A percentile compares a stretch with the other conserved stretches of the same genome.
Conservation (phyloP, 805 yeast species). For the Myxozyma nipponensis region DNA sequence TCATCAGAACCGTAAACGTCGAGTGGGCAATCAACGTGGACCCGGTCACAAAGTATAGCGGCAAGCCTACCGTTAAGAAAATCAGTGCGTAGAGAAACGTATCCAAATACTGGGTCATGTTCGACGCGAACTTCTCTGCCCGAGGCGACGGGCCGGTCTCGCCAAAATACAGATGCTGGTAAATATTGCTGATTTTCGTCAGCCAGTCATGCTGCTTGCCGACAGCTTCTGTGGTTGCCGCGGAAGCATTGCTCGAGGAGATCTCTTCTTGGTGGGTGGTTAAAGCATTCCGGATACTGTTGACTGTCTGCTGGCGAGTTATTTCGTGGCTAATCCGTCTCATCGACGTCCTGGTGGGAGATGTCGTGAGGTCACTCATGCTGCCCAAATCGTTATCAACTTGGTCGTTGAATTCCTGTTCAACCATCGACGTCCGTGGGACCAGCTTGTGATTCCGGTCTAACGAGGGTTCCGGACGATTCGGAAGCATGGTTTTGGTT, state of each 20-base stretch:
- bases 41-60: constrained; percentile 56
- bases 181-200: not conserved
- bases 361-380: constrained; percentile 1
- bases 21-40: constrained; percentile 61
- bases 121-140: constrained; percentile 24
- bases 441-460: not conserved
- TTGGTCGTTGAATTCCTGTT: not conserved
- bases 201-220: not conserved
- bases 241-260: not conserved
- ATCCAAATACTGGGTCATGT: constrained; percentile 24
- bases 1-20: constrained; percentile 55
- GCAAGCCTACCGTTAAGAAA: constrained; percentile 53
- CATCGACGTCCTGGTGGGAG: not conserved
- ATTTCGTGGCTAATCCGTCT: not conserved
- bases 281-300: not conserved
- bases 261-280: not conserved
- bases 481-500: not conserved
- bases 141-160: constrained; percentile 21
- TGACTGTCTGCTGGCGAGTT: not conserved
- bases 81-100: constrained; percentile 27
- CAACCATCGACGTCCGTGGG: not conserved
- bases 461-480: not conserved
- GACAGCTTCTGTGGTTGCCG: not conserved
- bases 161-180: not conserved
- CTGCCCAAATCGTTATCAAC: constrained; percentile 1